Evolutionary conservation across 1,284 basidiomycete species (phyloP), one percentile per base, ranked within the genome.

Genomic region (Trametes pubescens): DNA sequence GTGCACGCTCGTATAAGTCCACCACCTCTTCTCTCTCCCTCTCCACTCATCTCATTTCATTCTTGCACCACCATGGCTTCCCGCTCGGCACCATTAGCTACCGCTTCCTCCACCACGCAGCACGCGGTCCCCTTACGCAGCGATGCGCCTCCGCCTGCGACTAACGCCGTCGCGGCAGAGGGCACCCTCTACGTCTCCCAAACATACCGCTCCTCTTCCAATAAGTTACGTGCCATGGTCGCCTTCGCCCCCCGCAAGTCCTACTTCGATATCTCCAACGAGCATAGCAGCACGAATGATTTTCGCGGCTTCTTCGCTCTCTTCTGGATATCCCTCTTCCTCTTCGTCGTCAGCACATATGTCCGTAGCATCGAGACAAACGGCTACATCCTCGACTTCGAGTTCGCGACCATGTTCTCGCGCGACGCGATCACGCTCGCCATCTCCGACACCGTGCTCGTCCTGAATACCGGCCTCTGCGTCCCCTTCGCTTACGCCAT

Each of bases 251-350:
- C 96, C 5, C 85, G 96, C 59, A 87, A 89, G 61, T 95, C 93
- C 3, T 84, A 84, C 58, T 94, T 98, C 72, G 95, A 98, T 77
- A 90, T 88, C 49, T 82, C 84, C 62, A 96, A 97, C 73, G 86
- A 87, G 69, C 77, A 77, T 13, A 90, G 90, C 18, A 86, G 86
- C 44, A 78, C 85, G 9, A 96, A 98, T 78, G 89, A 95, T 75
- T 97, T 98, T 75, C 86, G 96, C 69, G 96, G 96, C 0, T 98
- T 98, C 83, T 98, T 95, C 78, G 87, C 91, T 1, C 84, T 98
- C 58, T 98, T 98, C 79, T 98, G 96, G 88, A 86, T 90, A 73
- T 94, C 91, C 24, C 86, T 94, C 71, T 95, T 93, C 71, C 83
- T 97, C 53, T 89, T 94, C 69, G 87, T 90, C 24, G 74, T 95